A percentile compares a stretch with the other conserved stretches of the same genome.
Evolutionary conservation across 164 flowering plant genomes (phyloP).

Genomic region (Aristolochia californica): DNA sequence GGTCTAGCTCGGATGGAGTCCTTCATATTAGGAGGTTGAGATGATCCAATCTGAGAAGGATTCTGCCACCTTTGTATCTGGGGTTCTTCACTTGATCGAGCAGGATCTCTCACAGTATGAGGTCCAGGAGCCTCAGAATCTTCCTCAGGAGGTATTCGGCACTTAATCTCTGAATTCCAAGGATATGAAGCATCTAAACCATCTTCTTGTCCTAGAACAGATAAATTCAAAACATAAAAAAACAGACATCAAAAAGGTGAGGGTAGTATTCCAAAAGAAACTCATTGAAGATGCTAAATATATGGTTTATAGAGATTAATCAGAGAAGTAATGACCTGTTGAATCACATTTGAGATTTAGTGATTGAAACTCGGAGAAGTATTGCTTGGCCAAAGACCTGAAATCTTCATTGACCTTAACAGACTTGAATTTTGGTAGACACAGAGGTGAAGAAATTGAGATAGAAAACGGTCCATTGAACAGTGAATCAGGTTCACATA

Average conservation of each 20-base stretch:
- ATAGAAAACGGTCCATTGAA: slow-evolving; percentile 90
- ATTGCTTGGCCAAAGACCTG: slow-evolving; percentile 75
- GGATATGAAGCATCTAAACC: slow-evolving; percentile 21
- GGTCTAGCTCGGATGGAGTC: slow-evolving; percentile 22
- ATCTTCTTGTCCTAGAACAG: slow-evolving; percentile 27
- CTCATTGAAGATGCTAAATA: neutral
- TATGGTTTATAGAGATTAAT: neutral
- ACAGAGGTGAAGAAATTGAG: slow-evolving; percentile 85
- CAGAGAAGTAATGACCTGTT: slow-evolving; percentile 35
- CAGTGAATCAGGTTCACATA: slow-evolving; percentile 79
- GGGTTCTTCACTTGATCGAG: slow-evolving; percentile 20
- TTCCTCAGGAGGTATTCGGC: slow-evolving; percentile 21
- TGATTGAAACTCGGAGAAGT: slow-evolving; percentile 61
- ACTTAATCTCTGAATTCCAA: slow-evolving; percentile 13
- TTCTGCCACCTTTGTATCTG: slow-evolving; percentile 15
- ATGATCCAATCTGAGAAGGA: slow-evolving; percentile 21
- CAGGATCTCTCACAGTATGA: slow-evolving; percentile 14
- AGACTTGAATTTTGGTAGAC: slow-evolving; percentile 60
- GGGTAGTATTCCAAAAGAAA: too few species aligned
- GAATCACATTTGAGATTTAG: slow-evolving; percentile 55
- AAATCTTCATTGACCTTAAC: slow-evolving; percentile 60
- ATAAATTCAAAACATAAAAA: too few species aligned
- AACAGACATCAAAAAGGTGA: too few species aligned
- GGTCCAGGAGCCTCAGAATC: slow-evolving; percentile 15
- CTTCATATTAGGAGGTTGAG: slow-evolving; percentile 14